Evolutionary conservation across 805 yeast species (phyloP).

Genomic region (Crinitomyces ghanaensis): DNA sequence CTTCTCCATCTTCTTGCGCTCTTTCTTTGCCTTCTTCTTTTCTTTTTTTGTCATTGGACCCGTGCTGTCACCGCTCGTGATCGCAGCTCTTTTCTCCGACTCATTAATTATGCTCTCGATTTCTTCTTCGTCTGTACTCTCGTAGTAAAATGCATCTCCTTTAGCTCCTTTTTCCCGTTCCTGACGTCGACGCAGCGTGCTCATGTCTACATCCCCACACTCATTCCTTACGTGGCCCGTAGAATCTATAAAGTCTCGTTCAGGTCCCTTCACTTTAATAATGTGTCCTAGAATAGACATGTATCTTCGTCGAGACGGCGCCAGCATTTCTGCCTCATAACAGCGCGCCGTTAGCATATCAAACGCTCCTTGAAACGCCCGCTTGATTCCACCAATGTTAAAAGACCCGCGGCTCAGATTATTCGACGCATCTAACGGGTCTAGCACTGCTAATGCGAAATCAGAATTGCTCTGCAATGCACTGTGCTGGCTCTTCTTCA

Average conservation of each 20-base stretch:
- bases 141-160: no score
- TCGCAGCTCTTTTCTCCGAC: slow-evolving; percentile 1
- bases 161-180: no score
- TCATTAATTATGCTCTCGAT: not conserved
- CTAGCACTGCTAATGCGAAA: slow-evolving; percentile 68
- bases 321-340: slow-evolving; percentile 54
- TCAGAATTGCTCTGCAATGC: slow-evolving; percentile 40
- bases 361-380: slow-evolving; percentile 83
- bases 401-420: slow-evolving; percentile 80
- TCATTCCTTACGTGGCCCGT: not conserved
- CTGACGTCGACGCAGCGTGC: no score
- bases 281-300: slow-evolving; percentile 71
- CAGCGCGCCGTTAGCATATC: slow-evolving; percentile 65
- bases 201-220: not conserved
- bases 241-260: slow-evolving; percentile 36
- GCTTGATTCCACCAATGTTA: slow-evolving; percentile 65
- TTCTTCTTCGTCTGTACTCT: no score
- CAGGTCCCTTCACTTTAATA: slow-evolving; percentile 61
- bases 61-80: no score
- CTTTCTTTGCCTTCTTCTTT: no score
- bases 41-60: no score
- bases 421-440: slow-evolving; percentile 75
- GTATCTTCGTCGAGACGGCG: slow-evolving; percentile 56
- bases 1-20: no score
- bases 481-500: slow-evolving; percentile 45